A percentile compares a stretch with the other conserved stretches of the same genome.
phyloP scores from a whole-genome alignment of 2,329 filamentous ascomycete genomes.

The Neonectria punicea region DNA sequence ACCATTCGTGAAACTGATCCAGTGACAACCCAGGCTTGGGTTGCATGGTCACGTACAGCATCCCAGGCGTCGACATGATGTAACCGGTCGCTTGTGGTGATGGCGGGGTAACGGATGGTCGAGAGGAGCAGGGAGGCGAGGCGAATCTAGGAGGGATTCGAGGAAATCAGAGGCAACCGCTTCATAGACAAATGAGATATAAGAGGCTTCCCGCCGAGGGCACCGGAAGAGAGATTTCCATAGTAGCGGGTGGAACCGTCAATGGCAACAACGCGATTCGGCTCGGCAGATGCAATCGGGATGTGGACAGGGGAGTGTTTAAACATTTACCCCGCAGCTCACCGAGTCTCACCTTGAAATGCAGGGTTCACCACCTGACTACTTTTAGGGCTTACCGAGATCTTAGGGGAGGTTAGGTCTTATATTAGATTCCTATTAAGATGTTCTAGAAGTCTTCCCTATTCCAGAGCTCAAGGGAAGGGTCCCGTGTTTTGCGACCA shows the following conservation, averaged over 20 bases:
- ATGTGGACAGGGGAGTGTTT: constrained; percentile 35
- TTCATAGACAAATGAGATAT: background rate
- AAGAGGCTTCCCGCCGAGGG: constrained; percentile 11
- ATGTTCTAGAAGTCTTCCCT: background rate
- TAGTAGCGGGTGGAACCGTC: constrained; percentile 35
- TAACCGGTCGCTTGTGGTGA: background rate
- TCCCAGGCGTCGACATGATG: constrained; percentile 64
- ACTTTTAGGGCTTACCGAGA: constrained; percentile 27
- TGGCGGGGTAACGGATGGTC: constrained; percentile 1
- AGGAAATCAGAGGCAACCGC: background rate
- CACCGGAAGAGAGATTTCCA: constrained; percentile 44
- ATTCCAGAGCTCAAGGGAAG: background rate
- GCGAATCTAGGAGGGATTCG: background rate
- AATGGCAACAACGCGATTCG: constrained; percentile 33
- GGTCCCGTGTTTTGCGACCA: too few species aligned
- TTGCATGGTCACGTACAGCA: constrained; percentile 90
- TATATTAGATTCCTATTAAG: background rate
- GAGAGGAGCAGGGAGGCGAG: background rate
- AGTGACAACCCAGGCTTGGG: constrained; percentile 72
- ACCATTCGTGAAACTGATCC: constrained; percentile 88
- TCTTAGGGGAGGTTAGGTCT: too few species aligned
- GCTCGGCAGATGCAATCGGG: constrained; percentile 47
- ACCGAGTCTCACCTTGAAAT: constrained; percentile 13
- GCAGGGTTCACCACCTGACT: constrained; percentile 5
- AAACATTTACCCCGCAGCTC: constrained; percentile 46